Evolutionary conservation across 495 filamentous ascomycete species (phyloP).

Genomic region (Evernia prunastri): DNA sequence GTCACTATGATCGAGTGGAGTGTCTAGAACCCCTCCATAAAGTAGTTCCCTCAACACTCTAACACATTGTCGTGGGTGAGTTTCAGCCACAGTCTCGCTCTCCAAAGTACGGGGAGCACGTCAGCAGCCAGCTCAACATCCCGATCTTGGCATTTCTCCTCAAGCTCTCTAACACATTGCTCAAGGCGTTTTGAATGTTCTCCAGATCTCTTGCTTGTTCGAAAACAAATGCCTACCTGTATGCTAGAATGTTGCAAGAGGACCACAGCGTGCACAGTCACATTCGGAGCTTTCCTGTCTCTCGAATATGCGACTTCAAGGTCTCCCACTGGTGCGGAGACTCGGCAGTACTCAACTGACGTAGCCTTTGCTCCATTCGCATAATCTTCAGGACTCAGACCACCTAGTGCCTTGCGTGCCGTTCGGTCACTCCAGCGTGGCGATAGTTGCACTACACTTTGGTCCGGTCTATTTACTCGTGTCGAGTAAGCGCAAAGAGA

Average conservation of each 20-base stretch:
- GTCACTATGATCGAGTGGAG: not conserved
- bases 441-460: not conserved
- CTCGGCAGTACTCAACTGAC: constrained; percentile 2
- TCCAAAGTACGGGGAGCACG: constrained; percentile 16
- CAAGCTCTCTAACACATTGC: constrained; percentile 6
- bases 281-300: not conserved
- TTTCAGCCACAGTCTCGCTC: constrained; percentile 19
- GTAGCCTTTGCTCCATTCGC: constrained; percentile 2
- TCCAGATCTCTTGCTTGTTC: not conserved
- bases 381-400: constrained; percentile 13
- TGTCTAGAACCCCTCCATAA: not conserved
- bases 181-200: not conserved
- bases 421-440: constrained; percentile 17
- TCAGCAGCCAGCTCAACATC: constrained; percentile 15
- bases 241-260: not conserved
- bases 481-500: not conserved
- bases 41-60: not conserved
- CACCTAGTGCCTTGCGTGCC: constrained; percentile 16
- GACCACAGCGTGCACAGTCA: not conserved
- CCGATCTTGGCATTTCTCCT: constrained; percentile 14
- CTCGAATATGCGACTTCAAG: constrained; percentile 7
- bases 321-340: not conserved
- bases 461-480: not conserved
- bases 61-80: constrained; percentile 3
- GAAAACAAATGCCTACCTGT: constrained; percentile 11